Percentiles rank a stretch among this genome's conserved stretches.
Evolutionary conservation across 2,329 filamentous ascomycete species (phyloP).

Genomic region (Botrytis hyacinthi): DNA sequence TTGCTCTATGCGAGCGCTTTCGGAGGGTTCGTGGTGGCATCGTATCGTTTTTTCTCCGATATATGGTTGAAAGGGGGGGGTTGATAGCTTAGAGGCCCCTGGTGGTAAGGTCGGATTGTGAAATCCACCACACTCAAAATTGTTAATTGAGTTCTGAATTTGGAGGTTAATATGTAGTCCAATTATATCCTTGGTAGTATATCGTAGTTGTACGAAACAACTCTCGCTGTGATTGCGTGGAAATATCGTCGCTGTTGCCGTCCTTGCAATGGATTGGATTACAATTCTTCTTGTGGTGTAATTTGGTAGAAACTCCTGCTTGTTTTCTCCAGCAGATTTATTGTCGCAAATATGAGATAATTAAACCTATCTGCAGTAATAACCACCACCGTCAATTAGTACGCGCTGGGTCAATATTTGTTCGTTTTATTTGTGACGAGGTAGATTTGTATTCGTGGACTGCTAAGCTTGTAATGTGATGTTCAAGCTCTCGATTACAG

Average conservation of each 20-base stretch:
- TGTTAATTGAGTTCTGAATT: background rate
- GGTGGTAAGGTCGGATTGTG: background rate
- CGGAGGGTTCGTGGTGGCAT: conserved; percentile 9
- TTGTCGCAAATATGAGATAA: background rate
- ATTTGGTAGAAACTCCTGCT: background rate
- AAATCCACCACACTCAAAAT: background rate
- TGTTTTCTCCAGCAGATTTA: background rate
- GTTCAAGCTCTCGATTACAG: background rate
- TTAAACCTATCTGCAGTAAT: background rate
- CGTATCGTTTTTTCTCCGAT: background rate
- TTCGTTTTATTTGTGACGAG: background rate
- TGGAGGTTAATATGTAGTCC: no score
- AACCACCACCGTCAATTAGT: background rate
- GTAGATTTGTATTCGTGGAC: background rate
- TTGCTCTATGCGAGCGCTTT: background rate
- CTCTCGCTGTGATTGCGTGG: background rate
- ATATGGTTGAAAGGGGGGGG: no score
- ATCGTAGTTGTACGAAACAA: background rate
- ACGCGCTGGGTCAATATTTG: background rate
- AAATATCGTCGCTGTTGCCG: background rate
- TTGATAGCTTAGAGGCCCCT: background rate
- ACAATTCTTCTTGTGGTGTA: background rate
- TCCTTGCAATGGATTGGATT: background rate
- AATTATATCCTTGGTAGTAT: background rate
- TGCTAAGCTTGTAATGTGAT: background rate